A percentile compares a stretch with the other conserved stretches of the same genome.
Conservation (phyloP, 768 basidiomycete genomes). For the Vararia minispora region DNA sequence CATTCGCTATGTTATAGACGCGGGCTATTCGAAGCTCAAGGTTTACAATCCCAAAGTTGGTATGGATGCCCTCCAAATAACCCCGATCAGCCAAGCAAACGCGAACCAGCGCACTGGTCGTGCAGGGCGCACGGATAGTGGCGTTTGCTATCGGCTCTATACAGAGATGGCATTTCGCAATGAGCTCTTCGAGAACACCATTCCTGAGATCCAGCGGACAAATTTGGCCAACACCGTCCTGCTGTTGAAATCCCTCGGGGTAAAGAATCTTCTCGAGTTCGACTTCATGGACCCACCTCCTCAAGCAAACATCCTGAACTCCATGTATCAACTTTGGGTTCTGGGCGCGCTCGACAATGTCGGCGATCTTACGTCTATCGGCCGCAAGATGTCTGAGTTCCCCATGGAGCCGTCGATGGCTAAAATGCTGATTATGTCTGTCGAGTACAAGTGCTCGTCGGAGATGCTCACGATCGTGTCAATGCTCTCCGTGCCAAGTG, state of each 20-base stretch:
- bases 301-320: constrained; percentile 98
- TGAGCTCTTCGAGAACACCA: constrained; percentile 90
- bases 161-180: constrained; percentile 96
- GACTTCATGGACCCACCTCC: constrained; percentile 99
- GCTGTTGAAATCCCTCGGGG: constrained; percentile 89
- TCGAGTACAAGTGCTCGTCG: constrained; percentile 84
- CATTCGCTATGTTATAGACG: constrained; percentile 93
- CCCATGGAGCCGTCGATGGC: constrained; percentile 99
- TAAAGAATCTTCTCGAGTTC: constrained; percentile 95
- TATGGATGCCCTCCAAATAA: constrained; percentile 99
- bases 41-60: constrained; percentile 99
- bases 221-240: constrained; percentile 96
- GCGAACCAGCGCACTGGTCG: constrained; percentile 93
- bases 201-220: constrained; percentile 97
- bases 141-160: constrained; percentile 93
- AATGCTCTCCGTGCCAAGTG: constrained; percentile 96
- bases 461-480: constrained; percentile 99
- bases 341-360: constrained; percentile 95
- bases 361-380: constrained; percentile 87
- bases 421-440: constrained; percentile 95
- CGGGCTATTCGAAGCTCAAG: constrained; percentile 94
- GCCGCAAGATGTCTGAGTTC: constrained; percentile 97
- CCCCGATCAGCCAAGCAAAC: constrained; percentile 98
- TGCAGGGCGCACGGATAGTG: constrained; percentile 92
- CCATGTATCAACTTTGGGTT: constrained; percentile 99